phyloP scores from a whole-genome alignment of 192 early-diverging fungal genomes.

The Thamnidium elegans region DNA sequence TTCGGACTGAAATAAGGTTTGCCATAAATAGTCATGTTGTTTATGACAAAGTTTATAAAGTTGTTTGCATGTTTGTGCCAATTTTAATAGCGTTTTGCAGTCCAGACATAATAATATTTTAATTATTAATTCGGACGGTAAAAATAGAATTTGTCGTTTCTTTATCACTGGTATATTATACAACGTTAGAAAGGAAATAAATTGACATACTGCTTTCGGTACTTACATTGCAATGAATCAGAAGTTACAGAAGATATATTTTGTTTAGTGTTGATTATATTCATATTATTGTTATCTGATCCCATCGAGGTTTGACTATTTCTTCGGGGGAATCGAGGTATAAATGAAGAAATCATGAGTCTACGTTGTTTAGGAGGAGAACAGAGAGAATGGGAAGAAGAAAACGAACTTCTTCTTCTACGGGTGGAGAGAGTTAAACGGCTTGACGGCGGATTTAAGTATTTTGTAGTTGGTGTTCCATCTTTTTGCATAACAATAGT shows the following conservation, averaged over 20 bases:
- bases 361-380: conserved; percentile 7
- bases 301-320: too few relatives aligned
- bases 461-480: conserved; percentile 24
- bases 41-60: neutral
- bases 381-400: neutral
- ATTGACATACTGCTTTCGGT: neutral
- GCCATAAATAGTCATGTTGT: conserved; percentile 22
- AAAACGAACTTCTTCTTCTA: conserved; percentile 10
- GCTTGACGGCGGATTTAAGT: conserved; percentile 1
- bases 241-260: too few relatives aligned
- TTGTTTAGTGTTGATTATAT: too few relatives aligned
- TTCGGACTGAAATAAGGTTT: conserved; percentile 1
- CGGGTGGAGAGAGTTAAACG: neutral
- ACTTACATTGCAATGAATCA: too few relatives aligned
- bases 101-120: conserved; percentile 14
- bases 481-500: conserved; percentile 21
- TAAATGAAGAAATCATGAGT: conserved; percentile 14
- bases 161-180: neutral
- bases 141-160: conserved; percentile 7
- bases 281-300: too few relatives aligned
- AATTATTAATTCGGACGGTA: conserved; percentile 22
- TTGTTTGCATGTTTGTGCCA: conserved; percentile 8
- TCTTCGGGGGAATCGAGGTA: conserved; percentile 3
- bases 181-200: neutral
- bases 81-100: neutral